Conservation (phyloP, 2,329 filamentous ascomycete species). For the Beauveria sp. region DNA sequence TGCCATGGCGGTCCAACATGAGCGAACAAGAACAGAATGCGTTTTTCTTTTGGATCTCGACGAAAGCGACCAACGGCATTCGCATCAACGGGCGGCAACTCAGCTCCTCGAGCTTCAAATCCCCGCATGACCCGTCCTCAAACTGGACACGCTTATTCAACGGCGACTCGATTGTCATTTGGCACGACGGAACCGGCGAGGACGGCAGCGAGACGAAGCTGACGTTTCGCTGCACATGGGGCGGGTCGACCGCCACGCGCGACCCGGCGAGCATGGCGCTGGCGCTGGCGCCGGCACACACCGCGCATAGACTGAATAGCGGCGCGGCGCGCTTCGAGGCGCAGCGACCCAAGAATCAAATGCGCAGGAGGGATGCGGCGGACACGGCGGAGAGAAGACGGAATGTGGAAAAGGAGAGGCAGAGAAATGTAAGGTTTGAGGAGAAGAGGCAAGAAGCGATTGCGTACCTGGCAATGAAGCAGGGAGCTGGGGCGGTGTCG, state of each 20-base stretch:
- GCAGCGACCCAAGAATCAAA: constrained; percentile 24
- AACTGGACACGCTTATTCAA: constrained; percentile 65
- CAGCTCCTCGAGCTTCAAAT: constrained; percentile 44
- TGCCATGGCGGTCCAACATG: constrained; percentile 34
- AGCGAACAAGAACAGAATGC: constrained; percentile 36
- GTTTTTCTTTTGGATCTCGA: constrained; percentile 67
- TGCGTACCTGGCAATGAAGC: constrained; percentile 27
- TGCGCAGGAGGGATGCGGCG: constrained; percentile 33
- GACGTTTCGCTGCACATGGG: constrained; percentile 48
- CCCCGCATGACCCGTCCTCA: constrained; percentile 45
- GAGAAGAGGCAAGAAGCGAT: constrained; percentile 37
- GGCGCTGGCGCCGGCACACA: constrained; percentile 28
- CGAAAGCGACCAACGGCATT: constrained; percentile 70
- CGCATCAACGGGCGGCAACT: constrained; percentile 67
- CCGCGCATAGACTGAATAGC: constrained; percentile 40
- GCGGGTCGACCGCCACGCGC: constrained; percentile 39
- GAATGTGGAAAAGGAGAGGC: constrained; percentile 38
- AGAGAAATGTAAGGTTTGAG: constrained; percentile 44
- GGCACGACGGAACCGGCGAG: constrained; percentile 37
- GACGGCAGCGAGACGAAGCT: constrained; percentile 36
- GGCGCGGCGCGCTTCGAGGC: constrained; percentile 39
- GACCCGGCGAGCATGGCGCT: constrained; percentile 18
- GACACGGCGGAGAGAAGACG: constrained; percentile 36
- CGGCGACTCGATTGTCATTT: constrained; percentile 71
- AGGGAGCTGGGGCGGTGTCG: constrained; percentile 14